phyloP scores from a whole-genome alignment of 2,329 filamentous ascomycete species.

The Trichothecium roseum region DNA sequence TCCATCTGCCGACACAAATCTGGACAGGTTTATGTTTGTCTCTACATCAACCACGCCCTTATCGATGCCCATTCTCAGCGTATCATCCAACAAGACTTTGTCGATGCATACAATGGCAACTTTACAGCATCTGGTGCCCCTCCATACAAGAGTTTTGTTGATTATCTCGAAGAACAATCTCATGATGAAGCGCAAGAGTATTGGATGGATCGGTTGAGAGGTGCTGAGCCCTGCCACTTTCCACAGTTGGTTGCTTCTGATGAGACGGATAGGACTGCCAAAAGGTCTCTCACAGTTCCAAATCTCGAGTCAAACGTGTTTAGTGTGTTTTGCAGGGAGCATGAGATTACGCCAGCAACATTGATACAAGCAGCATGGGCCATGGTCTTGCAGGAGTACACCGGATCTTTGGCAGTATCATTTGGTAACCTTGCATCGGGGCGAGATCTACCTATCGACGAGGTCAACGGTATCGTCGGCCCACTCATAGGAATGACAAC shows the following conservation, averaged over 20 bases:
- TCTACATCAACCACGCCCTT: neutral
- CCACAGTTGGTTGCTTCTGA: too few relatives aligned
- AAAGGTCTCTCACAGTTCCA: too few relatives aligned
- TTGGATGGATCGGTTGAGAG: neutral
- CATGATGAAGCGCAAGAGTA: neutral
- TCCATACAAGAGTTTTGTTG: too few relatives aligned
- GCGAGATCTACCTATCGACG: neutral
- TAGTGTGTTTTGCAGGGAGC: neutral
- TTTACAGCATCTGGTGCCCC: too few relatives aligned
- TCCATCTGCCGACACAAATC: too few relatives aligned
- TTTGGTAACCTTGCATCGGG: neutral
- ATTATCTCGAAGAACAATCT: neutral
- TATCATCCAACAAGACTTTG: too few relatives aligned
- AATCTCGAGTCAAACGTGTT: too few relatives aligned
- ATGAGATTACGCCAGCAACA: neutral
- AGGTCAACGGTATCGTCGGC: conserved; percentile 11
- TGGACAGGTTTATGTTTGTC: too few relatives aligned
- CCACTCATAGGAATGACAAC: conserved; percentile 31
- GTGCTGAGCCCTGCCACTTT: neutral
- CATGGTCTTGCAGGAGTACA: neutral
- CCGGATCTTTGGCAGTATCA: neutral
- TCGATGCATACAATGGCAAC: too few relatives aligned
- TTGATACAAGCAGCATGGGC: neutral
- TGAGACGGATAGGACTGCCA: too few relatives aligned
- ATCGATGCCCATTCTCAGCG: neutral